A percentile compares a stretch with the other conserved stretches of the same genome.
phyloP scores from a whole-genome alignment of 2,329 filamentous ascomycete genomes.

The Trichoderma gracile region DNA sequence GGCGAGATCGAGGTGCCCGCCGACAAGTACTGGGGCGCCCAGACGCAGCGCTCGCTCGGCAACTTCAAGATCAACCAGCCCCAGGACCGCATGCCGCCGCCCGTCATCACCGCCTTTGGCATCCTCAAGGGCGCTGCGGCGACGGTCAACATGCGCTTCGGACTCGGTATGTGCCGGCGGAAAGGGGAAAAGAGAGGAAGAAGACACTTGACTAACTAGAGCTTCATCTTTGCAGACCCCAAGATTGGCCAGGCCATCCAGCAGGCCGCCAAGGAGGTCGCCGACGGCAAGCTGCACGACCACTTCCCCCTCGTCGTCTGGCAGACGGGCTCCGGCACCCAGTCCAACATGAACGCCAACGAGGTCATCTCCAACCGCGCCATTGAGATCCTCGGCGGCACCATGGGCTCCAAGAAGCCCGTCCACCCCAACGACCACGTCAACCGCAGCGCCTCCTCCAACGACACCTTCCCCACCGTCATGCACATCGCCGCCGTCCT shows the following conservation, averaged over 20 bases:
- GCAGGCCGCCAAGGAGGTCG: constrained; percentile 90
- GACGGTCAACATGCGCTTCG: constrained; percentile 91
- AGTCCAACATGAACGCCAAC: constrained; percentile 99
- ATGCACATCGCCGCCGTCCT: constrained; percentile 99
- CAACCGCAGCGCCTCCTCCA: constrained; percentile 98
- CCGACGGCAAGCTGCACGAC: constrained; percentile 87
- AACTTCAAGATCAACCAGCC: constrained; percentile 99
- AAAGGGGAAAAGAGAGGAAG: background rate
- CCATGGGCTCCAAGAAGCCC: constrained; percentile 95
- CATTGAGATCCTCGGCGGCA: constrained; percentile 93
- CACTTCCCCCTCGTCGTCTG: constrained; percentile 99
- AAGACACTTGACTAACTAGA: background rate
- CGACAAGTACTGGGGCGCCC: constrained; percentile 98
- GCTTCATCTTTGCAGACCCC: constrained; percentile 43
- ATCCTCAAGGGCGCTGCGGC: constrained; percentile 97
- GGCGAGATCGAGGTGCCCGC: constrained; percentile 89
- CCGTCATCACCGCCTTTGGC: constrained; percentile 89
- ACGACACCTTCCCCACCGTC: constrained; percentile 98
- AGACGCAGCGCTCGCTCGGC: constrained; percentile 91
- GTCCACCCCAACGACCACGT: constrained; percentile 99
- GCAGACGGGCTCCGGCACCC: constrained; percentile 98
- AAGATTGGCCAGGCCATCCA: constrained; percentile 91
- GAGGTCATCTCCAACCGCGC: constrained; percentile 99
- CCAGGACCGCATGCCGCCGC: constrained; percentile 95
- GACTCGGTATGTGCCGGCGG: constrained; percentile 63